Evolutionary conservation across 768 basidiomycete genomes (phyloP).

Genomic region (Cystoderma amianthinum): DNA sequence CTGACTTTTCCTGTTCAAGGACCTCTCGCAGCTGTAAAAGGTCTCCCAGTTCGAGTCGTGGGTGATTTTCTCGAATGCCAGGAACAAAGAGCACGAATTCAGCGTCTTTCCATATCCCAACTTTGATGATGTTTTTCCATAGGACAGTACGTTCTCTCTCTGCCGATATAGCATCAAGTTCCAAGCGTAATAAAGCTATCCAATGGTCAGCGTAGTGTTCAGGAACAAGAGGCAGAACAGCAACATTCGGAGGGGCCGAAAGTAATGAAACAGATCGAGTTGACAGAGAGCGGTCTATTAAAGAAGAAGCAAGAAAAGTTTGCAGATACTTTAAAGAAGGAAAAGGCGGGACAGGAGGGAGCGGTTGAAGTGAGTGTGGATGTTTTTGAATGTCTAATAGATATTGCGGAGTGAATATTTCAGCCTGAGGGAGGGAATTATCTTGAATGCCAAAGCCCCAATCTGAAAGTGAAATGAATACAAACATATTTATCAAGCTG

Average conservation of each 20-base stretch:
- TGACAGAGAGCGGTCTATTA: conserved; percentile 20
- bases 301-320: conserved; percentile 29
- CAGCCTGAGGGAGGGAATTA: conserved; percentile 28
- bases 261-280: conserved; percentile 11
- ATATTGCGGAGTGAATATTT: conserved; percentile 40
- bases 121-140: conserved; percentile 29
- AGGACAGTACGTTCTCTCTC: conserved; percentile 38
- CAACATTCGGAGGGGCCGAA: conserved; percentile 10
- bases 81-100: conserved; percentile 30
- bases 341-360: conserved; percentile 34
- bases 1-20: conserved; percentile 17
- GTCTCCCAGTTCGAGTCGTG: conserved; percentile 36
- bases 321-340: conserved; percentile 32
- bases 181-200: conserved; percentile 34
- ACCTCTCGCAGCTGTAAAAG: conserved; percentile 38
- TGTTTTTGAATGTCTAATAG: conserved; percentile 42
- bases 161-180: conserved; percentile 31
- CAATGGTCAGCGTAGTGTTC: conserved; percentile 33
- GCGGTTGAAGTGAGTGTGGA: conserved; percentile 30
- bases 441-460: not conserved
- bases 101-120: conserved; percentile 27
- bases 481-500: conserved; percentile 39
- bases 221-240: conserved; percentile 15
- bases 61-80: conserved; percentile 34
- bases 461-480: conserved; percentile 1